phyloP scores from a whole-genome alignment of 1,284 basidiomycete genomes.

The Stereum hirsutum region DNA sequence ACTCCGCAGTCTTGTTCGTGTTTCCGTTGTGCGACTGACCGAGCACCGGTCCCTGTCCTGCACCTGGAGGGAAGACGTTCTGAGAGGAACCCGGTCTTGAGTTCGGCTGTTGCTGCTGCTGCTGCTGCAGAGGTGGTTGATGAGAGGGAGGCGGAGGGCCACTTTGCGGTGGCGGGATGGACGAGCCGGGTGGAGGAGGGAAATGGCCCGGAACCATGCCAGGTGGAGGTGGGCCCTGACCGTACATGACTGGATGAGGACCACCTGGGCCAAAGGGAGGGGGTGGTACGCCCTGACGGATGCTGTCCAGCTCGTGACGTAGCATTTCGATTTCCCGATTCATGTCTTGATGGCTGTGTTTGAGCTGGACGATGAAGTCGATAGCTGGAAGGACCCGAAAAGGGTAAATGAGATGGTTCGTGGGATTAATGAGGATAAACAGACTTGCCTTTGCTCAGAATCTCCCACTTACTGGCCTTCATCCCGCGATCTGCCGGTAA shows the following conservation, averaged over 20 bases:
- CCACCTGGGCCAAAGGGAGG: constrained; percentile 37
- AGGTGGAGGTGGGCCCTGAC: constrained; percentile 32
- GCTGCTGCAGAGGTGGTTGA: constrained; percentile 26
- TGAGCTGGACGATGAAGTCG: constrained; percentile 76
- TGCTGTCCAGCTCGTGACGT: constrained; percentile 62
- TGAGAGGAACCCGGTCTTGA: constrained; percentile 36
- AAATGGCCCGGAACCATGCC: constrained; percentile 19
- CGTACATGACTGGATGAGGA: constrained; percentile 46
- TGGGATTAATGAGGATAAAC: constrained; percentile 6
- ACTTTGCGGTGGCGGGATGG: constrained; percentile 2
- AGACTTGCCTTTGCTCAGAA: constrained; percentile 78
- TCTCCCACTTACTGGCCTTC: constrained; percentile 97
- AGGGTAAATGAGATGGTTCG: not conserved
- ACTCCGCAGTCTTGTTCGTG: constrained; percentile 16
- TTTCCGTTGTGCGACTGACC: constrained; percentile 25
- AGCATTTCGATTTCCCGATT: constrained; percentile 69
- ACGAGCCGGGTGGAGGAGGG: constrained; percentile 11
- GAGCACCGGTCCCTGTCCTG: constrained; percentile 20
- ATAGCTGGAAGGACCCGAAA: constrained; percentile 47
- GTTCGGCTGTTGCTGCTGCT: constrained; percentile 15
- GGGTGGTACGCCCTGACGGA: constrained; percentile 50
- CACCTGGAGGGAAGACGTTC: constrained; percentile 37
- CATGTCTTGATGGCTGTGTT: constrained; percentile 70
- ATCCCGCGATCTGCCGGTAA: constrained; percentile 86
- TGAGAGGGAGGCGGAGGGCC: constrained; percentile 29